phyloP scores from a whole-genome alignment of 306 rosid species.

The Cucumis cinereus region DNA sequence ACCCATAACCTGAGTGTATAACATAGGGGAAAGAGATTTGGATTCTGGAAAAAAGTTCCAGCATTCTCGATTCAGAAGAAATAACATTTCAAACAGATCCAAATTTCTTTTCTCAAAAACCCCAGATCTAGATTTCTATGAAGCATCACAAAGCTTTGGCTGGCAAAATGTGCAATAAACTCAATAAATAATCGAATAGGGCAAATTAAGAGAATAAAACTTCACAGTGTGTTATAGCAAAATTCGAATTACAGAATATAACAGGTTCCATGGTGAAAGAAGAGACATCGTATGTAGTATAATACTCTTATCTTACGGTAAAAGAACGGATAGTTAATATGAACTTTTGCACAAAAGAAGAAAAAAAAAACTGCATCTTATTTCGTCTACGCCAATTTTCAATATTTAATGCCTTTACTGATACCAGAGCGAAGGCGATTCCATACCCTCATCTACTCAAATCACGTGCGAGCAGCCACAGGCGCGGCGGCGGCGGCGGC shows the following conservation, averaged over 20 bases:
- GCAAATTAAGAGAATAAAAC: background rate
- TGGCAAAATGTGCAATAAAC: background rate
- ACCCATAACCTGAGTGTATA: background rate
- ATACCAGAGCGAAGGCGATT: background rate
- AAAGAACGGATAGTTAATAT: background rate
- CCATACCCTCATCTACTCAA: background rate
- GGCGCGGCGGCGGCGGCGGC: slow-evolving; percentile 15
- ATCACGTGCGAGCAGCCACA: slow-evolving; percentile 39
- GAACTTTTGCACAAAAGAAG: slow-evolving; percentile 1
- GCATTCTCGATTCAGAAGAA: background rate
- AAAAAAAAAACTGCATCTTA: background rate
- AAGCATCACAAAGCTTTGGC: background rate
- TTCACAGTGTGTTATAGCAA: background rate
- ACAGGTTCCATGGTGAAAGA: background rate
- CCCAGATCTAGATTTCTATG: background rate
- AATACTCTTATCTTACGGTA: background rate
- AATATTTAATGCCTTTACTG: background rate
- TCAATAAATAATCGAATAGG: background rate
- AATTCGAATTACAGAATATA: background rate
- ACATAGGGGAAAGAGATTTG: background rate
- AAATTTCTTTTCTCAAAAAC: background rate
- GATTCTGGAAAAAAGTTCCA: background rate
- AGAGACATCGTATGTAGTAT: background rate
- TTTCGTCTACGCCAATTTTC: slow-evolving; percentile 2
- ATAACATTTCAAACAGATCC: background rate